Conservation (phyloP, 2,329 filamentous ascomycete genomes). For the Cladosporium sp. region DNA sequence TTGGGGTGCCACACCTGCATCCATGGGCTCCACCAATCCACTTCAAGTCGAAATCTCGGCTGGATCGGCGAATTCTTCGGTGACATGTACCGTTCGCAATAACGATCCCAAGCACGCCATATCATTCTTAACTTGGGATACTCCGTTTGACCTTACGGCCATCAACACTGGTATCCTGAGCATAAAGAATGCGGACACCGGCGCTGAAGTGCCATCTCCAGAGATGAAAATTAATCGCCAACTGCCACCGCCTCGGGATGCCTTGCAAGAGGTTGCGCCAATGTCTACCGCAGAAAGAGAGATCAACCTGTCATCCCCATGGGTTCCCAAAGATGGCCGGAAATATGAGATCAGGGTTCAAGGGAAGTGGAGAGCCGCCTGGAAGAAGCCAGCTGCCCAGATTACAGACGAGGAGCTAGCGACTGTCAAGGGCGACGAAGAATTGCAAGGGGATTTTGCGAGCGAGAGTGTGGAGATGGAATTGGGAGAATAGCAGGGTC, state of each 20-base stretch:
- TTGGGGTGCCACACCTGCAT: not conserved
- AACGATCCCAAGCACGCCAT: constrained; percentile 29
- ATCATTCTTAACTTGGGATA: constrained; percentile 38
- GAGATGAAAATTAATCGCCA: constrained; percentile 33
- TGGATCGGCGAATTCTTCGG: constrained; percentile 2
- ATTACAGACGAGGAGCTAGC: constrained; percentile 20
- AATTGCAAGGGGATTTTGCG: constrained; percentile 14
- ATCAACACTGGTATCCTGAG: constrained; percentile 35
- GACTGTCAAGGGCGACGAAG: constrained; percentile 16
- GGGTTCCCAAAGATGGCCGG: constrained; percentile 23
- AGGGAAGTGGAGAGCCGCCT: constrained; percentile 33
- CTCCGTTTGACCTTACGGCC: constrained; percentile 36
- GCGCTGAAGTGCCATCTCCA: constrained; percentile 26
- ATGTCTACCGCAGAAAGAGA: constrained; percentile 29
- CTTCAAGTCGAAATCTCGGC: constrained; percentile 1
- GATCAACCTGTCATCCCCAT: constrained; percentile 28
- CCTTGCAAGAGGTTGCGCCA: constrained; percentile 33
- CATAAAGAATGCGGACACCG: constrained; percentile 26
- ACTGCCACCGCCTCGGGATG: constrained; percentile 33
- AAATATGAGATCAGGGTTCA: constrained; percentile 32
- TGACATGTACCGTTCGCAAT: constrained; percentile 36
- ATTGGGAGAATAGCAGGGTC: not conserved
- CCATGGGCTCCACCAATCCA: not conserved
- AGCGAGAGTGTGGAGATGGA: constrained; percentile 13
- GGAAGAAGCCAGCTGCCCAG: constrained; percentile 23